These are phyloP conservation scores for Calycina marina DNA, from an alignment of 2,329 filamentous ascomycete species.

Conservation along the genomic window DNA sequence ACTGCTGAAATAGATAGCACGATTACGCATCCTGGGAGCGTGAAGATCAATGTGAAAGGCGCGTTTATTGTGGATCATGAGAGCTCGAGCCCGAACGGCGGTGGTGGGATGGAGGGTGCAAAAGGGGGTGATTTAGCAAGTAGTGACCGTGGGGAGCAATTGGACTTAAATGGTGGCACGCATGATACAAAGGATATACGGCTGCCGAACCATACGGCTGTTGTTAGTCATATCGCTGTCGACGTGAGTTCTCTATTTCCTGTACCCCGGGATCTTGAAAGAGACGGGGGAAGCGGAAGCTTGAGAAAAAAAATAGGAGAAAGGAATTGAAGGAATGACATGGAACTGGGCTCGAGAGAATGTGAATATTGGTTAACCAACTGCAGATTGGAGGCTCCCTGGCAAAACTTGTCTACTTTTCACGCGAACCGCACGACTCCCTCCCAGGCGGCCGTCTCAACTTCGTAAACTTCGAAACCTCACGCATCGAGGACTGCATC, in stretches of 20 bases:
- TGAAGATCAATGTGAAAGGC: constrained; percentile 92
- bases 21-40: constrained; percentile 48
- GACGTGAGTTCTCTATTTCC: constrained; percentile 74
- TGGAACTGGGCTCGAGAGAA: no score
- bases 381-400: constrained; percentile 82
- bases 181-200: constrained; percentile 85
- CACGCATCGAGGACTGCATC: constrained; percentile 84
- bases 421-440: constrained; percentile 64
- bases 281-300: no score
- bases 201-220: constrained; percentile 86
- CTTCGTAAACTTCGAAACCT: constrained; percentile 93
- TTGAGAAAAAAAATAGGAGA: no score
- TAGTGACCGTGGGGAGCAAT: no score
- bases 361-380: constrained; percentile 4
- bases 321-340: no score
- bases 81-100: constrained; percentile 34
- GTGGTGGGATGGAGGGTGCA: no score
- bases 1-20: constrained; percentile 24
- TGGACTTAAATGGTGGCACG: constrained; percentile 27
- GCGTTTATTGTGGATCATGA: constrained; percentile 92
- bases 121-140: constrained; percentile 11
- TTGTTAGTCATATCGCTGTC: constrained; percentile 92
- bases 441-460: constrained; percentile 82
- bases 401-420: constrained; percentile 95
- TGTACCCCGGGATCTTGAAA: constrained; percentile 1